phyloP scores from a whole-genome alignment of 2,329 filamentous ascomycete species.

The Phyllosticta citribraziliensis region DNA sequence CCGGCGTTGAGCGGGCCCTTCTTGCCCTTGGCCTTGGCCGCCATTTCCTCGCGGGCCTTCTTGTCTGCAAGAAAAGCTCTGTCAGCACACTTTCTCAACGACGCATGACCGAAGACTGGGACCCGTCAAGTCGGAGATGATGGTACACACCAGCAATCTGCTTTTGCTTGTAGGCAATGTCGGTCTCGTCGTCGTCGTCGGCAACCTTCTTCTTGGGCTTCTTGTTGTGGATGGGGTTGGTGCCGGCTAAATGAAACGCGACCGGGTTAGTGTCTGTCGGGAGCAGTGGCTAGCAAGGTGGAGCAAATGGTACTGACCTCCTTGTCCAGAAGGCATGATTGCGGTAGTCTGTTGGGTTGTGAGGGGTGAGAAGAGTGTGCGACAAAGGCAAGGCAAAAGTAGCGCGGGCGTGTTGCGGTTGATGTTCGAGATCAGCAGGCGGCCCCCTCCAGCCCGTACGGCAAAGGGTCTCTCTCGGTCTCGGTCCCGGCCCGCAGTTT shows the following conservation, averaged over 20 bases:
- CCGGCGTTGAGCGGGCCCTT: conserved; percentile 85
- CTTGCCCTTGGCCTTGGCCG: conserved; percentile 75
- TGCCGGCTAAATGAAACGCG: conserved; percentile 31
- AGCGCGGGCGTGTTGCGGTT: not conserved
- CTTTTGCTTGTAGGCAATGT: conserved; percentile 73
- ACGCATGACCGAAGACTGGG: no score
- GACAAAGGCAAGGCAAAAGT: conserved; percentile 5
- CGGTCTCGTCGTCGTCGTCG: conserved; percentile 80
- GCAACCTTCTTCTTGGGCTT: conserved; percentile 69
- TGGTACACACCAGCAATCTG: conserved; percentile 63
- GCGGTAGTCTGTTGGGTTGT: conserved; percentile 7
- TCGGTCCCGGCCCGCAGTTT: not conserved
- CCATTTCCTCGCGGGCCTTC: conserved; percentile 57
- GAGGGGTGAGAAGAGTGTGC: conserved; percentile 9
- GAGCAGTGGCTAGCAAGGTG: not conserved
- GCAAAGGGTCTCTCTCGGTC: not conserved
- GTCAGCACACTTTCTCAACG: not conserved
- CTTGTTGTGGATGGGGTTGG: conserved; percentile 57
- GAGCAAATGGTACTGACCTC: conserved; percentile 30
- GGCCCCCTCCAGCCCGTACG: not conserved
- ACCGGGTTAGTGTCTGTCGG: conserved; percentile 16
- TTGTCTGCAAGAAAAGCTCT: conserved; percentile 30
- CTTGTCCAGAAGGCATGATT: conserved; percentile 42
- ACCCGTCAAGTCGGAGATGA: no score
- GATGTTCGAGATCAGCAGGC: not conserved